Evolutionary conservation across 345 rosid genomes (phyloP), one percentile per base, ranked within the genome.

Genomic region (Hibiscus syriacus): DNA sequence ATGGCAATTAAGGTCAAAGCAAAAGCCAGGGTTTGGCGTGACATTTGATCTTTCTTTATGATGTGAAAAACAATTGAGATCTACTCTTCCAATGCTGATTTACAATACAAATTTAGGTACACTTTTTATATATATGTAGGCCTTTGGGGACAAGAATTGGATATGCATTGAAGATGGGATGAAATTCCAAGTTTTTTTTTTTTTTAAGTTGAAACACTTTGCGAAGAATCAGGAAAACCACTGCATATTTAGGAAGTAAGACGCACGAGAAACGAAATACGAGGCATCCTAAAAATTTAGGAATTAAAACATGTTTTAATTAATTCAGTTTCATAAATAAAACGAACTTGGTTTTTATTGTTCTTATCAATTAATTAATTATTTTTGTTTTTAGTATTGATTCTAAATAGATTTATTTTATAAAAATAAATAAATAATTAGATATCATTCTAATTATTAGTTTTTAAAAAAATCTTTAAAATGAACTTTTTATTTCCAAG

Each of bases 1-100:
- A 81, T 14, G 67, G 74, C 74, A 0, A 79, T 46, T 0, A 83
- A 23, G 67, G 79, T 27, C 9, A 85, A 73, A 17, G 80, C 66
- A 43, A 83, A 57, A 74, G 68, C 34, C 41, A 74, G 0, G 64
- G 74, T 20, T 45, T 78, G 58, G 38, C 77, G 72, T 19, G 81
- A 81, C 90, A 85, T 85, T 39, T 46, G 52, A 14, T 45, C 19
- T 45, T 16, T 6, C 7, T 45, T 0, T 5, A n/a, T 16, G 53
- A 2, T 48, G n/a, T 48, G 53, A 48, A n/a, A 5, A 48, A 48
- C 53, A 48, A 5, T 16, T n/a, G 23, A 48, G 53, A 48, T 45
- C 6, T 14, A 4, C 50, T 4, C 16, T 45, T 14, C 14, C 6
- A 6, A 45, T 45, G 4, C 5, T 45, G 50, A 45, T 45, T 16